Evolutionary conservation across 202 grass and related monocot species (phyloP).

Genomic region (Elaeis oleifera): DNA sequence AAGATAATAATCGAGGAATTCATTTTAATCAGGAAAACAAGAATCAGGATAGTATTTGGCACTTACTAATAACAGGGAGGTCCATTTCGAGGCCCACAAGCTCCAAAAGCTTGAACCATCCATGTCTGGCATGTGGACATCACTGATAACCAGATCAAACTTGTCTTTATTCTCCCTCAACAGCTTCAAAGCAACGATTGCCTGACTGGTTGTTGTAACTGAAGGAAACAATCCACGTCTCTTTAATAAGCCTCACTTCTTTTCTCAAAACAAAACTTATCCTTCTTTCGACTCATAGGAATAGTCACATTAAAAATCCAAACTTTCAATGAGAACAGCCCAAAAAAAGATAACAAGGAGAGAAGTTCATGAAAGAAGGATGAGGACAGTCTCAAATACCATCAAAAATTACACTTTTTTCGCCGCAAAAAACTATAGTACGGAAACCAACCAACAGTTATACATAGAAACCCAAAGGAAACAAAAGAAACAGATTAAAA

Average conservation of each 20-base stretch:
- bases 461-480: not conserved
- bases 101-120: constrained; percentile 65
- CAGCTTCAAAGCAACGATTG: constrained; percentile 31
- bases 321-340: too few relatives aligned
- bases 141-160: constrained; percentile 64
- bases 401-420: constrained; percentile 14
- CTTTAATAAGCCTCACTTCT: too few relatives aligned
- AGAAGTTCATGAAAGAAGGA: not conserved
- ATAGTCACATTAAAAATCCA: too few relatives aligned
- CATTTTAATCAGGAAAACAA: not conserved
- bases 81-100: constrained; percentile 63
- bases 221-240: constrained; percentile 8
- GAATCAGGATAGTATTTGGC: not conserved
- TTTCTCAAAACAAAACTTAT: too few relatives aligned
- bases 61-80: constrained; percentile 66
- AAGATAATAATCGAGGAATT: not conserved
- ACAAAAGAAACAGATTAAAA: not conserved
- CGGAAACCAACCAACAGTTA: not conserved
- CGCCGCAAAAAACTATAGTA: constrained; percentile 1
- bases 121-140: constrained; percentile 52
- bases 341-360: not conserved
- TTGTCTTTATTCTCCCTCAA: constrained; percentile 41
- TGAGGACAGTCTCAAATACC: too few relatives aligned
- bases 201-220: constrained; percentile 32
- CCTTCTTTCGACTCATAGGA: too few relatives aligned